A percentile compares a stretch with the other conserved stretches of the same genome.
Evolutionary conservation across 805 yeast genomes (phyloP).

Genomic region (Zygoascus bituminiphila): DNA sequence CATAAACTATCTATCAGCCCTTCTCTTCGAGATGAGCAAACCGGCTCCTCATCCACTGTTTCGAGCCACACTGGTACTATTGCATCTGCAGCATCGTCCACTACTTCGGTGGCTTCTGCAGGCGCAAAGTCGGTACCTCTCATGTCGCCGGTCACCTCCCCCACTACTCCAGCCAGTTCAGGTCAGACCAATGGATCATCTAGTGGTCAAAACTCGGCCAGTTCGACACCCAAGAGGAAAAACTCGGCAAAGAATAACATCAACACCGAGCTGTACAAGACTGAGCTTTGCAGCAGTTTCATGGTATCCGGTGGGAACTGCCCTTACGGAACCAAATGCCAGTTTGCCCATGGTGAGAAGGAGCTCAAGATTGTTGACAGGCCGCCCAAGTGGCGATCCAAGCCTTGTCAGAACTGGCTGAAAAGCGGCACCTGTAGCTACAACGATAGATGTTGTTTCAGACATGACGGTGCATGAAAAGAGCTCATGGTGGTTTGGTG

Average conservation of each 20-base stretch:
- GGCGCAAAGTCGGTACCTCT: not conserved
- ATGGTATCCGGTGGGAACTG: slow-evolving; percentile 61
- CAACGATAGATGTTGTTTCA: slow-evolving; percentile 87
- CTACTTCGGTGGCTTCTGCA: not conserved
- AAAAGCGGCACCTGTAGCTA: slow-evolving; percentile 77
- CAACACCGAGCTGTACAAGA: slow-evolving; percentile 70
- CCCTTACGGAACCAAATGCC: slow-evolving; percentile 87
- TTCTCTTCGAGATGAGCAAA: not conserved
- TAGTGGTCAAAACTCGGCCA: slow-evolving; percentile 15
- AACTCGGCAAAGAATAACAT: slow-evolving; percentile 29
- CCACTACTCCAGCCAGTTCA: not conserved
- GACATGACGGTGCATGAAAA: too few species aligned
- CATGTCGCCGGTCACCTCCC: slow-evolving; percentile 1
- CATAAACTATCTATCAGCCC: not conserved
- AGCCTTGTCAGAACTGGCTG: slow-evolving; percentile 84
- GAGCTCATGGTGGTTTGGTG: too few species aligned
- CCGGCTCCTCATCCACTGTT: not conserved
- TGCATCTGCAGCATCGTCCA: not conserved
- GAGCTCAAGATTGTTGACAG: slow-evolving; percentile 69
- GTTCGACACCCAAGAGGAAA: slow-evolving; percentile 14
- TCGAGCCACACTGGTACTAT: not conserved
- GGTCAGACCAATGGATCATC: not conserved
- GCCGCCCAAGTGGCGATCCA: slow-evolving; percentile 81
- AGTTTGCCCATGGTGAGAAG: slow-evolving; percentile 82
- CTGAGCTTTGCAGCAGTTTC: slow-evolving; percentile 80